phyloP scores from a whole-genome alignment of 768 basidiomycete species.

The Chalciporus sphaerocephalus region DNA sequence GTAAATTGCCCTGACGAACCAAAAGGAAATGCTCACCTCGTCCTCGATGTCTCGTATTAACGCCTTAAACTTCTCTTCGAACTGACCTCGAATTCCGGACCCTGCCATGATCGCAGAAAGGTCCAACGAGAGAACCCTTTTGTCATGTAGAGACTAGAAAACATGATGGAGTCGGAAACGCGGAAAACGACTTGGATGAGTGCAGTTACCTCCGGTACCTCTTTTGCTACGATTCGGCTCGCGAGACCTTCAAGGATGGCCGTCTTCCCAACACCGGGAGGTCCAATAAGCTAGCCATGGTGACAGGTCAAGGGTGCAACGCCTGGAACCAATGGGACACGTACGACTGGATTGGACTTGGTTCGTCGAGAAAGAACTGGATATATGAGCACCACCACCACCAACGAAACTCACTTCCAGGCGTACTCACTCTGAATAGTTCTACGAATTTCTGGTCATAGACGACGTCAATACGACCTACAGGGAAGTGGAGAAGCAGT shows the following conservation, averaged over 20 bases:
- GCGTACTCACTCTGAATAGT: constrained; percentile 77
- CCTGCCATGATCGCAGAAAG: constrained; percentile 82
- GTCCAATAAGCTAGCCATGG: constrained; percentile 60
- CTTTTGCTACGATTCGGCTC: constrained; percentile 78
- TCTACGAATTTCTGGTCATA: constrained; percentile 70
- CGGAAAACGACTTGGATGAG: not conserved
- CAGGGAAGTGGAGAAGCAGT: not conserved
- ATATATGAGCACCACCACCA: not conserved
- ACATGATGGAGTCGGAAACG: not conserved
- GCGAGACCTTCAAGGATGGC: constrained; percentile 90
- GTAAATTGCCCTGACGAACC: constrained; percentile 21
- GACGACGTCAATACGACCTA: not conserved
- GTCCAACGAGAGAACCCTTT: constrained; percentile 85
- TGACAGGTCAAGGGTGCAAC: not conserved
- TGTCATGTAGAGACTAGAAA: constrained; percentile 74
- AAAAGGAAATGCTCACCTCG: constrained; percentile 44
- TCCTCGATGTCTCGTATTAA: constrained; percentile 87
- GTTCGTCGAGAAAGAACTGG: constrained; percentile 81
- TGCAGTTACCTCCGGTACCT: constrained; percentile 77
- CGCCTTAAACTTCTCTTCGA: constrained; percentile 91
- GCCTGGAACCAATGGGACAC: constrained; percentile 20
- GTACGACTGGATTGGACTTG: constrained; percentile 86
- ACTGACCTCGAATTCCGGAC: constrained; percentile 87
- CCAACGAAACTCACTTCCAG: not conserved
- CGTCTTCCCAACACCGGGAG: constrained; percentile 91